phyloP scores from a whole-genome alignment of 164 flowering plant species.

The Chloranthus sessilifolius region DNA sequence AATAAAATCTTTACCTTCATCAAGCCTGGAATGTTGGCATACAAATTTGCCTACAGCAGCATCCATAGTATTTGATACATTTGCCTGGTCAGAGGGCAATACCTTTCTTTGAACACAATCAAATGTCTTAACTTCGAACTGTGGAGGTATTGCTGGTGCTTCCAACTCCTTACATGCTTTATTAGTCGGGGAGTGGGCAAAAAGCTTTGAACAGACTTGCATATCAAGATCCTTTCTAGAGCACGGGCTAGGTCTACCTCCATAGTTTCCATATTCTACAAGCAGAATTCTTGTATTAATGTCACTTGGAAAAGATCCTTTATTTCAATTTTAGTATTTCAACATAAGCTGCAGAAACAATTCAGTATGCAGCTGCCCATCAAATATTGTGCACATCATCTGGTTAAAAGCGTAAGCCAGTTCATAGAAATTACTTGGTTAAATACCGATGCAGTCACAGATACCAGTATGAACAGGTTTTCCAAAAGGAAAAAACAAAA shows the following conservation, averaged over 20 bases:
- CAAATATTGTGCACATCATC: too few species aligned
- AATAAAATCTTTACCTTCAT: constrained; percentile 15
- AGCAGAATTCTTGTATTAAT: neutral
- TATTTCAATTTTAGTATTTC: constrained; percentile 1
- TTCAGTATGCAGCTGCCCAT: neutral
- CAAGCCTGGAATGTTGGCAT: constrained; percentile 20
- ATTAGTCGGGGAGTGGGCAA: constrained; percentile 10
- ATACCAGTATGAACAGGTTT: too few species aligned
- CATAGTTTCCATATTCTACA: constrained; percentile 3
- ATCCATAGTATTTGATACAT: constrained; percentile 25
- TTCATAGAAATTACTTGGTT: too few species aligned
- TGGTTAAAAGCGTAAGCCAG: too few species aligned
- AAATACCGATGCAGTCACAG: too few species aligned
- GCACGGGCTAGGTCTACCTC: constrained; percentile 19
- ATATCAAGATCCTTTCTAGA: constrained; percentile 12
- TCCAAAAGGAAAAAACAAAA: too few species aligned
- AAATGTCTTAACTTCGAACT: constrained; percentile 11
- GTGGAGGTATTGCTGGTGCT: constrained; percentile 21
- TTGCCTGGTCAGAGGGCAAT: constrained; percentile 13
- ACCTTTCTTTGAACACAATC: constrained; percentile 9
- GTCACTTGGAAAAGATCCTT: neutral
- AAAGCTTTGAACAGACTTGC: constrained; percentile 14
- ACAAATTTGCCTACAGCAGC: constrained; percentile 11
- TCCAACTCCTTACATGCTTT: constrained; percentile 15
- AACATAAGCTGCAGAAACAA: constrained; percentile 4